phyloP scores from a whole-genome alignment of 2,329 filamentous ascomycete genomes.

The Ceratocystis harringtonii region DNA sequence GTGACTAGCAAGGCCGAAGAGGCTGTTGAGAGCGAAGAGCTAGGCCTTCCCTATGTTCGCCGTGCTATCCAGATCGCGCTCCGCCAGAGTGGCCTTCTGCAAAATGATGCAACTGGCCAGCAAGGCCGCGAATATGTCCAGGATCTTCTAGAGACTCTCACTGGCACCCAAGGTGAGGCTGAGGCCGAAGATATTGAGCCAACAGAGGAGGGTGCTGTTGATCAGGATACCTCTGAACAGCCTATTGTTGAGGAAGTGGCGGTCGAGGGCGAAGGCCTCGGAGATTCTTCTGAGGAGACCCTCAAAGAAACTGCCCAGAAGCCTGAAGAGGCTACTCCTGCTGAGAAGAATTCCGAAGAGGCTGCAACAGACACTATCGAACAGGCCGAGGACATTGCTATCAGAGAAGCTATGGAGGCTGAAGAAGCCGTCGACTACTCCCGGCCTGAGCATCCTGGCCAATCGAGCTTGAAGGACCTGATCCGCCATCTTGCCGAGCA shows the following conservation, averaged over 20 bases:
- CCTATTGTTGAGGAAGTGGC: slow-evolving; percentile 5
- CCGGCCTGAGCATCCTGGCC: slow-evolving; percentile 16
- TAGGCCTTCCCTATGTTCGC: slow-evolving; percentile 36
- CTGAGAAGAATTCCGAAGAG: background rate
- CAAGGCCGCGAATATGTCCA: slow-evolving; percentile 37
- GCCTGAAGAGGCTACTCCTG: slow-evolving; percentile 7
- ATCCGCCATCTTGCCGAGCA: slow-evolving; percentile 37
- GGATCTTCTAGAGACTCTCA: slow-evolving; percentile 35
- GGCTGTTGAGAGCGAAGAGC: slow-evolving; percentile 42
- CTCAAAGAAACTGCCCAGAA: slow-evolving; percentile 11
- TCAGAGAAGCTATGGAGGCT: slow-evolving; percentile 13
- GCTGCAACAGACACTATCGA: background rate
- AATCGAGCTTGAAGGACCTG: slow-evolving; percentile 30
- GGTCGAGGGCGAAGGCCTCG: slow-evolving; percentile 12
- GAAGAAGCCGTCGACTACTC: slow-evolving; percentile 1
- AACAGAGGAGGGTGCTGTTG: slow-evolving; percentile 7
- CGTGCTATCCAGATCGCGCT: slow-evolving; percentile 42
- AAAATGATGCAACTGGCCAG: slow-evolving; percentile 27
- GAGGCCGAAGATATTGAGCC: slow-evolving; percentile 7
- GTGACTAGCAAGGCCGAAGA: slow-evolving; percentile 41
- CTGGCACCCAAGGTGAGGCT: slow-evolving; percentile 20
- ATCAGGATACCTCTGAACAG: background rate
- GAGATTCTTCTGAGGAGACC: slow-evolving; percentile 1
- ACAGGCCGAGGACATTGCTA: background rate
- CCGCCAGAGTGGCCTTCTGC: slow-evolving; percentile 38